Evolutionary conservation across 129 eudicot species (phyloP).

Genomic region (Apium graveolens): DNA sequence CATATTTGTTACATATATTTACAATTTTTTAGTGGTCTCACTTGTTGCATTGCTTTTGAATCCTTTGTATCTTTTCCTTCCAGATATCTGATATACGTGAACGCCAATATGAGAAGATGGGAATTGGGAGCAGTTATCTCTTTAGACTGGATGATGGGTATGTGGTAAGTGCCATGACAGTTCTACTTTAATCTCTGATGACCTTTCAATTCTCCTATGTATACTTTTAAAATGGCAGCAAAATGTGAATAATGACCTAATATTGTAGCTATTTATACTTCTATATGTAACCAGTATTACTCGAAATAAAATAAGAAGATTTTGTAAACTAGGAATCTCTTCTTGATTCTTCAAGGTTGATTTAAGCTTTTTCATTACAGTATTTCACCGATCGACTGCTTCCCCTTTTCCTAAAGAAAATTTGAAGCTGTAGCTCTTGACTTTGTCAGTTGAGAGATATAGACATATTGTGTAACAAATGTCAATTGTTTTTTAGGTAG

Average conservation of each 20-base stretch:
- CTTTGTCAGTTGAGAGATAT: neutral
- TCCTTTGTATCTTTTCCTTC: neutral
- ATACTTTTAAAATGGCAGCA: neutral
- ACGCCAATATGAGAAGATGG: slow-evolving; percentile 84
- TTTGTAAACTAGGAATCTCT: neutral
- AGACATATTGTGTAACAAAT: neutral
- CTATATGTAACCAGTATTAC: neutral
- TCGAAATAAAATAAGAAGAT: neutral
- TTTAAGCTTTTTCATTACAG: neutral
- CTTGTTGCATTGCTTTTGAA: neutral
- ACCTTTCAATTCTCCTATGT: neutral
- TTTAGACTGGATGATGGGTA: slow-evolving; percentile 96
- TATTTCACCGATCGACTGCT: neutral
- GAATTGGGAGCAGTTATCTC: slow-evolving; percentile 98
- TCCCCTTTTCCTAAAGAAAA: neutral
- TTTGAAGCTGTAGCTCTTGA: neutral
- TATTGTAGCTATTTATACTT: neutral
- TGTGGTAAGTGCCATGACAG: slow-evolving; percentile 61
- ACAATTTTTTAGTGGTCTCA: neutral
- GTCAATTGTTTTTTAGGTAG: slow-evolving; percentile 50
- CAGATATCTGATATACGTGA: slow-evolving; percentile 98
- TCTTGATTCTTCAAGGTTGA: neutral
- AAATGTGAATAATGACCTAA: neutral
- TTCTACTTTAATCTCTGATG: neutral
- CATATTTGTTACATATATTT: neutral